Base-by-base conservation (phyloP, 2,329 filamentous ascomycete genomes). In the Exophiala phaeomuriformis region DNA sequence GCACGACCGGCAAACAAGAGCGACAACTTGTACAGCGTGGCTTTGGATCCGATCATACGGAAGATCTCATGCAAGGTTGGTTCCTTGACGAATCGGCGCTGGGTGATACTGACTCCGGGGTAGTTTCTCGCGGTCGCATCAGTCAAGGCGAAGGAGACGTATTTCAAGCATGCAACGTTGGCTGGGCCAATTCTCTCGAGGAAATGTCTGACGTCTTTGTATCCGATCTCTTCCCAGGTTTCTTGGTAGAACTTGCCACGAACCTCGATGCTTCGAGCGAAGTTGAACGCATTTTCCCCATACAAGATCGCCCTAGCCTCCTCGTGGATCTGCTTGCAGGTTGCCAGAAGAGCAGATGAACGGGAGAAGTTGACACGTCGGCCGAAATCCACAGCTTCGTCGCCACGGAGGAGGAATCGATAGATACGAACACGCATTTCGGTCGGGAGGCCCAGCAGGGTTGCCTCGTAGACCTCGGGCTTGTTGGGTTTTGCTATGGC, bases 401-500 rank as follows among this genome's bases (percentile, higher is more conserved):
- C 59, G 7, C 46, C 49, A 19, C 71, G 66, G 47, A 78, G 75
- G 6, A 73, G 54, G 5, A 68, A 57, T 3, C 69, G 66, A 59
- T 78, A 78, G 36, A 78, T 67, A 12, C 70, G 68, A 56, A 77
- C 75, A 9, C 76, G 69, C 3, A 78, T 57, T 58, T 78, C 76
- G 8, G 63, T 55, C 3, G 71, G 69, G 0, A 73, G 60, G 52
- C 68, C 66, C 27, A 71, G 62, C 55, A 72, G 70, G 8, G 66
- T 66, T n/a, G 30, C 10, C 33, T 42, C 28, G 31, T 33, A 42
- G 10, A 28, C 9, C n/a, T n/a, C n/a, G n/a, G n/a, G n/a, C n/a
- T n/a, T n/a, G n/a, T 19, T 42, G 46, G 27, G n/a, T 42, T 30
- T 12, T 8, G 19, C 35, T 19, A 44, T 28, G 4, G 32, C 6